Base-by-base conservation (phyloP, 177 flowering plant species). In the Viscum album region DNA sequence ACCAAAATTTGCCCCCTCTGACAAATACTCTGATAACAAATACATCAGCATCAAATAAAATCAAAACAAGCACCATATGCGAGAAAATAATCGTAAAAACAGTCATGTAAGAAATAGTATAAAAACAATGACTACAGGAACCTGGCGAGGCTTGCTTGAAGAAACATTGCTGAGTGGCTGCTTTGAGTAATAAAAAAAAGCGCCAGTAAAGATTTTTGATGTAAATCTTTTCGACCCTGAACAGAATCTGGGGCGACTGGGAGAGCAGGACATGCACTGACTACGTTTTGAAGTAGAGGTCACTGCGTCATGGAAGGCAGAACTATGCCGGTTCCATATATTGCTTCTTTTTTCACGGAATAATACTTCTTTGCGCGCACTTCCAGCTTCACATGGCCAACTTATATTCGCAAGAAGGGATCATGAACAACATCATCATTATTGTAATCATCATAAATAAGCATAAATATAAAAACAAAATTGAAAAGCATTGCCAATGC, bases 171-270 rank as follows among this genome's bases (percentile, higher is more conserved):
- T 70, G 54, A 68, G 67, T 34, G 70, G 35, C 39, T 43, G 70
- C 76, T 67, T 83, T 15, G 77, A 70, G 47, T 84, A 75, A 41
- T 68, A 74, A 68, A 82, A 83, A 36, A 76, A 32, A 34, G 89
- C 85, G 72, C 85, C 89, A 50, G 62, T 64, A 69, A 87, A 80
- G 66, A 75, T 72, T 71, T 83, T 76, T 34, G 83, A 79, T 17
- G 52, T 62, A 35, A 72, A 69, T 72, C 68, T 76, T 71, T 33
- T 79, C 34, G 37, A 33, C 41, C 41, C 67, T 15, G 68, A 61
- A 26, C n/a, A 68, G 28, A 70, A 66, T 67, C 68, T 78, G 12
- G 60, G 72, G 34, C 33, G 74, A 66, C n/a, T 75, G 34, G 59
- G 77, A 29, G 74, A 79, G 76, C 86, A 82, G 35, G 86, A 78